Conservation (phyloP, 1,139 yeast species). For the Yamadazyma buinensis region DNA sequence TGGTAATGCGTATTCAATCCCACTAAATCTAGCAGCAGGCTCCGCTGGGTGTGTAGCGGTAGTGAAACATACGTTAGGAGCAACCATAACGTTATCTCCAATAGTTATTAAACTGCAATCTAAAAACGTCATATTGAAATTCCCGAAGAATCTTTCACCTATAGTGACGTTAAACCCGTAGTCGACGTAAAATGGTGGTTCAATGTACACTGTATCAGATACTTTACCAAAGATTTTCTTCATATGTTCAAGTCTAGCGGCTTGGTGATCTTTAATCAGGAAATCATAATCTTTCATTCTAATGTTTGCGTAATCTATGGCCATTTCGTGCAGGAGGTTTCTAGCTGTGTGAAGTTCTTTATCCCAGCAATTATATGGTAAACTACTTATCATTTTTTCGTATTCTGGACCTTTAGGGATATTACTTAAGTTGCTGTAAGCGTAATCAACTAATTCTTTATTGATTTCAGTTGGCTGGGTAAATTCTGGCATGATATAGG, state of each 20-base stretch:
- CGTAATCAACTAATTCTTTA: constrained; percentile 37
- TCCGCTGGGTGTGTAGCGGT: constrained; percentile 66
- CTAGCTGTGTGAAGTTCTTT: constrained; percentile 16
- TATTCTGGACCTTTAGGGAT: constrained; percentile 36
- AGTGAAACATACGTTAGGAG: constrained; percentile 58
- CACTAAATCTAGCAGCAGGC: constrained; percentile 39
- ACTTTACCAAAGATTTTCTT: constrained; percentile 43
- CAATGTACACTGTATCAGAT: constrained; percentile 37
- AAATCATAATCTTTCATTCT: constrained; percentile 33
- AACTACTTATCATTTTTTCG: constrained; percentile 26
- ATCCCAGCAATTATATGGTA: constrained; percentile 23
- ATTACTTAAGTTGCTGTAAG: constrained; percentile 35
- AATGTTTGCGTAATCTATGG: constrained; percentile 35
- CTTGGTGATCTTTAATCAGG: constrained; percentile 16
- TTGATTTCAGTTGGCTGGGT: constrained; percentile 20
- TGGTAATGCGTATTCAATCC: constrained; percentile 52
- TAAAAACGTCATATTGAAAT: constrained; percentile 53
- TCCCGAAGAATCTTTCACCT: constrained; percentile 51
- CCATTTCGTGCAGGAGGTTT: constrained; percentile 21
- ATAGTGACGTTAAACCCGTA: constrained; percentile 53
- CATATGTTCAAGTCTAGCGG: constrained; percentile 36
- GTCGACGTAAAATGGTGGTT: constrained; percentile 55
- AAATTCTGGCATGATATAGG: constrained; percentile 7
- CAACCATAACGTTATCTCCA: constrained; percentile 58
- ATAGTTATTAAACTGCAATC: constrained; percentile 61